A percentile compares a stretch with the other conserved stretches of the same genome.
Evolutionary conservation across 441 rosid genomes (phyloP).

Genomic region (Biscutella laevigata): DNA sequence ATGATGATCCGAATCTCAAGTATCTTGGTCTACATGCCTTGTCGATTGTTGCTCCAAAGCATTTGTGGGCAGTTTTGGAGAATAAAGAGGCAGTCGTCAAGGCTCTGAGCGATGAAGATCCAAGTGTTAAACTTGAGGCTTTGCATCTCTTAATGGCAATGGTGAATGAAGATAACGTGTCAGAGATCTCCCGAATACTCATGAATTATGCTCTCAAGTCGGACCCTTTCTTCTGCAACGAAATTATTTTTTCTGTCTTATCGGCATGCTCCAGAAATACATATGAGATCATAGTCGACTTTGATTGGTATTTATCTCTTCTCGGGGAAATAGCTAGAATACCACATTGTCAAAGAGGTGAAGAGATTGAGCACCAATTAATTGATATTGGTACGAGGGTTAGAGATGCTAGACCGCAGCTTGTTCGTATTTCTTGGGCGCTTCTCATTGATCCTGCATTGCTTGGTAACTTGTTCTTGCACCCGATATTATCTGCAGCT

Average conservation of each 20-base stretch:
- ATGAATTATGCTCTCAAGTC: constrained; percentile 73
- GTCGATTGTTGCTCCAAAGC: constrained; percentile 48
- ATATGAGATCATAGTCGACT: constrained; percentile 67
- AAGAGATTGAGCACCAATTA: constrained; percentile 79
- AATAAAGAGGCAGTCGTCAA: constrained; percentile 75
- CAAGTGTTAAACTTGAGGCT: constrained; percentile 66
- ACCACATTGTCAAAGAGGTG: constrained; percentile 73
- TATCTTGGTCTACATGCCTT: constrained; percentile 83
- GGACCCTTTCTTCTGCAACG: constrained; percentile 77
- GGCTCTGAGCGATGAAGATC: constrained; percentile 76
- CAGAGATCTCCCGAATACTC: constrained; percentile 65
- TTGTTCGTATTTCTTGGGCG: constrained; percentile 59
- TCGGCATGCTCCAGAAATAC: constrained; percentile 53
- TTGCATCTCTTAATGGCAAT: constrained; percentile 69
- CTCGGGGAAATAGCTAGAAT: constrained; percentile 83
- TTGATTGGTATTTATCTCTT: constrained; percentile 83
- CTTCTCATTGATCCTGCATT: constrained; percentile 87
- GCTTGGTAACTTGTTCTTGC: constrained; percentile 69
- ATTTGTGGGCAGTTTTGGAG: constrained; percentile 77
- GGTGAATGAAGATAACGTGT: constrained; percentile 68
- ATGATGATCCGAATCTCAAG: constrained; percentile 84
- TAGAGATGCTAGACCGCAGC: constrained; percentile 73
- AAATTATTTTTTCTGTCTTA: constrained; percentile 69
- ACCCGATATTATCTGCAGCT: constrained; percentile 65
- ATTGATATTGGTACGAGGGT: constrained; percentile 76